phyloP scores from a whole-genome alignment of 768 basidiomycete species.

The Tephrocybe sp. region DNA sequence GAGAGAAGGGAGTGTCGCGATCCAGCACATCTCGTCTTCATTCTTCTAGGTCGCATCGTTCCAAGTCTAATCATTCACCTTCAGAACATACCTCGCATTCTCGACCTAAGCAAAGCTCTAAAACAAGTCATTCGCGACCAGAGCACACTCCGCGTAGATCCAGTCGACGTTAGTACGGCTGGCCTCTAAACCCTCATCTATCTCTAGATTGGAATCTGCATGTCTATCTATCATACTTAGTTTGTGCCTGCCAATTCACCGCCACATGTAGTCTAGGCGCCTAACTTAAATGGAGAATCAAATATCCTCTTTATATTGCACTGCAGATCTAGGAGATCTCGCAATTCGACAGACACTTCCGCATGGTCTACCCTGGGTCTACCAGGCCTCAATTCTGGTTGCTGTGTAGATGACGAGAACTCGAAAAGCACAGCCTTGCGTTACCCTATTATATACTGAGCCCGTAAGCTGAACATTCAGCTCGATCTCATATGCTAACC shows the following conservation, averaged over 20 bases:
- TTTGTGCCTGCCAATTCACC: background rate
- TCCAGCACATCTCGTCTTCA: conserved; percentile 3
- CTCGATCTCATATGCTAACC: too few species aligned
- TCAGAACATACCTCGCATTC: conserved; percentile 4
- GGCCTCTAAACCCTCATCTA: background rate
- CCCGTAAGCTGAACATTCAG: too few species aligned
- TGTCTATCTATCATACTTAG: background rate
- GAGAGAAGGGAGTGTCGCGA: conserved; percentile 2
- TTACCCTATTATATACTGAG: too few species aligned
- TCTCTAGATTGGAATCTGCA: background rate
- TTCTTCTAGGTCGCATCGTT: background rate
- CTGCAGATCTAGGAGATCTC: background rate
- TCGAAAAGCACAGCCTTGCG: too few species aligned
- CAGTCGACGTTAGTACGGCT: conserved; percentile 6
- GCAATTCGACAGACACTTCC: background rate
- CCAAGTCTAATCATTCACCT: background rate
- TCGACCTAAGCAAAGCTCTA: conserved; percentile 1
- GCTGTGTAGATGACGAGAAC: background rate
- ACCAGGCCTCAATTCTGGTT: too few species aligned
- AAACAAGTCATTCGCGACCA: background rate
- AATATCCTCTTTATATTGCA: background rate
- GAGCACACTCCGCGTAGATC: conserved; percentile 10
- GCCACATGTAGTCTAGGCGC: background rate
- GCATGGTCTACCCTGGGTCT: background rate
- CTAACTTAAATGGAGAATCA: background rate